Evolutionary conservation across 495 filamentous ascomycete genomes (phyloP).

Genomic region (Evernia prunastri): DNA sequence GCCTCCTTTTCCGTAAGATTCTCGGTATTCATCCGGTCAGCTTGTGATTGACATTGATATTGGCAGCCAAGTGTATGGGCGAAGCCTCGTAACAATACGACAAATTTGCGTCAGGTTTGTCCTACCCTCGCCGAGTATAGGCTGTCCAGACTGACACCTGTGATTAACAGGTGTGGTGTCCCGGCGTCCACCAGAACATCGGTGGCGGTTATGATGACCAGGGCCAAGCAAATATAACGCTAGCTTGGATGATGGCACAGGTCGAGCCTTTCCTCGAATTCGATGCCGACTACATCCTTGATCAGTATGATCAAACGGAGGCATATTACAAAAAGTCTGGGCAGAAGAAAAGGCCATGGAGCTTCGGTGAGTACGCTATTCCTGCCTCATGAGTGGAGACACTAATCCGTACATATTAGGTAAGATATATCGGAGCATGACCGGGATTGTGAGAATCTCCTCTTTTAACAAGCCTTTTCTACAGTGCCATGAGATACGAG

Average conservation of each 20-base stretch:
- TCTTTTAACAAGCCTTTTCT: too few species aligned
- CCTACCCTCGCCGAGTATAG: not conserved
- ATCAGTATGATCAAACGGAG: slow-evolving; percentile 21
- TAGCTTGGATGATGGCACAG: slow-evolving; percentile 46
- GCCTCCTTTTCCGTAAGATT: slow-evolving; percentile 35
- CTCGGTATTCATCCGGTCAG: too few species aligned
- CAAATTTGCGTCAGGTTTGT: slow-evolving; percentile 4
- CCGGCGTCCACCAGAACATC: slow-evolving; percentile 47
- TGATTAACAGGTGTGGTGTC: slow-evolving; percentile 50
- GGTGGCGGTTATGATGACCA: slow-evolving; percentile 43
- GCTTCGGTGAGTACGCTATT: too few species aligned
- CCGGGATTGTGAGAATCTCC: too few species aligned
- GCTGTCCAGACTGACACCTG: not conserved
- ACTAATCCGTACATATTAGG: too few species aligned
- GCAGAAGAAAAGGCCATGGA: slow-evolving; percentile 27
- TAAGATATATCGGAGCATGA: slow-evolving; percentile 27
- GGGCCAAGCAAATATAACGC: slow-evolving; percentile 36
- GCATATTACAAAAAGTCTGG: slow-evolving; percentile 23
- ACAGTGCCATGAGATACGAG: too few species aligned
- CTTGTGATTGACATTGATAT: not conserved
- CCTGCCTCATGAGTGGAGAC: too few species aligned
- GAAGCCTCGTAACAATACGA: slow-evolving; percentile 29
- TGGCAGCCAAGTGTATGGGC: slow-evolving; percentile 39
- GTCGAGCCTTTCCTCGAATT: slow-evolving; percentile 31
- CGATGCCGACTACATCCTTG: slow-evolving; percentile 26